Evolutionary conservation across 495 filamentous ascomycete species (phyloP).

Genomic region (Penicillium robsamsonii): DNA sequence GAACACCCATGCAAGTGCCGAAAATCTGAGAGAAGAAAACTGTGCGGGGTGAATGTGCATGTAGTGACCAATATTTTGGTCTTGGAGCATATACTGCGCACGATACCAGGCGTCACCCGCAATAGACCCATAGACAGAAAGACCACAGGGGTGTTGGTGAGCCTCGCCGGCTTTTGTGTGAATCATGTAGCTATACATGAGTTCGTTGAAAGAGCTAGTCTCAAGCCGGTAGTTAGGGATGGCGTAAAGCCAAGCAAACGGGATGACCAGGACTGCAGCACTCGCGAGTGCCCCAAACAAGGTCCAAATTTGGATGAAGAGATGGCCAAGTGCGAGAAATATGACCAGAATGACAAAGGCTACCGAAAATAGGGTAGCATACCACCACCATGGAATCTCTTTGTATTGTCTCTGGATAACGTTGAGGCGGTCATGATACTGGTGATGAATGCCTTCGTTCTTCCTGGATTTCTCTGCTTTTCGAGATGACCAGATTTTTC

Average conservation of each 20-base stretch:
- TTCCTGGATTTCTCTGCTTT: slow-evolving; percentile 14
- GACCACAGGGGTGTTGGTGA: slow-evolving; percentile 52
- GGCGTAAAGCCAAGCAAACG: slow-evolving; percentile 55
- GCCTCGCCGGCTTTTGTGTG: slow-evolving; percentile 38
- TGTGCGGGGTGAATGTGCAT: slow-evolving; percentile 44
- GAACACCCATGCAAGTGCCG: slow-evolving; percentile 42
- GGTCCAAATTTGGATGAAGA: slow-evolving; percentile 58
- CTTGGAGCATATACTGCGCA: slow-evolving; percentile 50
- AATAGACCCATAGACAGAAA: slow-evolving; percentile 52
- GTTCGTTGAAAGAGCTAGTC: slow-evolving; percentile 55
- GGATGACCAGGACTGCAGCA: slow-evolving; percentile 50
- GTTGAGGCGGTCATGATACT: slow-evolving; percentile 54
- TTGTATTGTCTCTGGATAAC: slow-evolving; percentile 54
- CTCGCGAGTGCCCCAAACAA: slow-evolving; percentile 52
- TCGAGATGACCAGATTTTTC: slow-evolving; percentile 36
- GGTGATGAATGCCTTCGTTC: slow-evolving; percentile 48
- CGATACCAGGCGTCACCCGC: slow-evolving; percentile 53
- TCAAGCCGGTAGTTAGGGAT: slow-evolving; percentile 55
- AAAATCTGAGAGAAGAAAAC: slow-evolving; percentile 46
- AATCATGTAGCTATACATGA: slow-evolving; percentile 58
- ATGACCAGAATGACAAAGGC: slow-evolving; percentile 49
- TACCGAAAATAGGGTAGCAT: slow-evolving; percentile 42
- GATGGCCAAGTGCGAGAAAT: slow-evolving; percentile 42
- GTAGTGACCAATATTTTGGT: slow-evolving; percentile 50
- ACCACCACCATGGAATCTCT: slow-evolving; percentile 58